Conservation (phyloP, 176 grass and related monocot genomes). For the Oropetium thomaeum region DNA sequence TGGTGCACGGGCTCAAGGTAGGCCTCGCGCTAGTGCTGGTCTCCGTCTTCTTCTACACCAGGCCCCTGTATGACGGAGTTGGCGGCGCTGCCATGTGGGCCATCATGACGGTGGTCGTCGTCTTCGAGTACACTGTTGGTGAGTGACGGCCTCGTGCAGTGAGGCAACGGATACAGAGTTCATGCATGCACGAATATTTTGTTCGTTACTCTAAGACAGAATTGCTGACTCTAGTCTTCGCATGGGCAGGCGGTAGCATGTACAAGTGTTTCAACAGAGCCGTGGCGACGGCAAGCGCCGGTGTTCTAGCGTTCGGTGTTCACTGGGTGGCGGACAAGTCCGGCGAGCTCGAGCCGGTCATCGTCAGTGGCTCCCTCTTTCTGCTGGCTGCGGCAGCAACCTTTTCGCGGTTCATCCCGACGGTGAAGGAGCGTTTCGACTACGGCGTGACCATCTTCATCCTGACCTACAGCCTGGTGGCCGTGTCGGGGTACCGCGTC, state of each 20-base stretch:
- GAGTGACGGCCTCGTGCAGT: background rate
- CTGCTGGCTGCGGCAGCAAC: conserved; percentile 71
- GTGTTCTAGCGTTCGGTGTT: conserved; percentile 63
- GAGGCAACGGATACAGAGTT: background rate
- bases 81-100: conserved; percentile 64
- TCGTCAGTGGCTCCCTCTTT: conserved; percentile 63
- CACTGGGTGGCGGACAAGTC: conserved; percentile 69
- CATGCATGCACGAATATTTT: background rate
- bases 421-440: conserved; percentile 79
- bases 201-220: background rate
- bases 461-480: conserved; percentile 86
- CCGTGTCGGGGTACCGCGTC: conserved; percentile 87
- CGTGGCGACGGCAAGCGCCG: conserved; percentile 63
- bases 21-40: conserved; percentile 62
- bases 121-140: conserved; percentile 93
- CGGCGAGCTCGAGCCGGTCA: conserved; percentile 63
- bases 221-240: background rate
- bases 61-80: conserved; percentile 56
- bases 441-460: conserved; percentile 95
- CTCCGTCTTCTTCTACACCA: conserved; percentile 62
- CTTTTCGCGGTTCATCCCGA: conserved; percentile 85
- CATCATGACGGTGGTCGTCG: conserved; percentile 57
- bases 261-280: conserved; percentile 93
- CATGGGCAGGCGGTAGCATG: conserved; percentile 61
- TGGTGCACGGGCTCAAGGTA: conserved; percentile 57